Evolutionary conservation across 192 early-diverging fungal species (phyloP), one percentile per base, ranked within the genome.

Genomic region (Rhizoclosmatium globosum): DNA sequence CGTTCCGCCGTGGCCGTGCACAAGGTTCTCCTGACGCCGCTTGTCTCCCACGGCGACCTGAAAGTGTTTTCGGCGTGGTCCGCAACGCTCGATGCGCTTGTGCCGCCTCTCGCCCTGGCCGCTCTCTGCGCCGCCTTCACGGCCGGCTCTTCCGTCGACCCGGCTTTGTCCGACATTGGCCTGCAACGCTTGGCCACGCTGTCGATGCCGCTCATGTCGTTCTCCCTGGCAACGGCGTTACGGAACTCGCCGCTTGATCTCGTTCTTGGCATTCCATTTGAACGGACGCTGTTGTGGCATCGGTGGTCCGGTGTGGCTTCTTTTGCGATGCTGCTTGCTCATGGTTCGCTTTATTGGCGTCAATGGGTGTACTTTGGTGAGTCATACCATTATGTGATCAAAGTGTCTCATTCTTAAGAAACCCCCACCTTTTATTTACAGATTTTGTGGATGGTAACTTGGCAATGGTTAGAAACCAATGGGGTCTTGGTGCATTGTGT

Each of bases 401-500:
- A 66, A 17, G 64, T 38, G 15, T 15, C 15, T 38, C 21, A 17
- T 66, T 31, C 31, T 31, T 31, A 31, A 31, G 31, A 31, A 17
- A 3, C 17, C 7, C 2, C 15, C 19, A 47, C 4, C 15, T 38
- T 46, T 11, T 42, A 46, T 50, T 15, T 9, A 69, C 15, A 58
- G 19, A 50, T 45, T 50, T 45, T 43, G n/a, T 31, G 56, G 31
- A 59, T 23, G 23, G 23, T 9, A 31, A 21, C 48, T 41, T 64
- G 62, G 62, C 13, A 23, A 64, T 41, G 31, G 44, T 64, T 21
- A 6, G 73, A 31, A 74, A 74, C 17, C 80, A 74, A 4, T 87
- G 84, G 62, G 89, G 89, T 19, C 59, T 91, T 7, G 79, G 82
- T 0, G 86, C 84, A 0, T 87, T 87, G n/a, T 67, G 73, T 1